Evolutionary conservation across 257 asterid genomes (phyloP).

Genomic region (Jacaranda mimosifolia): DNA sequence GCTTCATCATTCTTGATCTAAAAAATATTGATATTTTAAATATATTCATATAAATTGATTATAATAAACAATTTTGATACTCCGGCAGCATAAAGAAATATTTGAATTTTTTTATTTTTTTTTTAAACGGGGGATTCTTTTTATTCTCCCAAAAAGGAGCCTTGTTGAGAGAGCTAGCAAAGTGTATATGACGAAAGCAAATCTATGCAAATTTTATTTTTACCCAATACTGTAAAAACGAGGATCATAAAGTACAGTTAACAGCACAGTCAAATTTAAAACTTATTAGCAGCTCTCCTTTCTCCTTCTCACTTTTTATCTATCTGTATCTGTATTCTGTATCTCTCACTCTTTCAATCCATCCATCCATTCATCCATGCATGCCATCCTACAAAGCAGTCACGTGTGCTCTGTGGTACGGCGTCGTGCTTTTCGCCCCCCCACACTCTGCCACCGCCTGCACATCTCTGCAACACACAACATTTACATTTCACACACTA

Average conservation of each 20-base stretch:
- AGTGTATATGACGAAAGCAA: conserved; percentile 27
- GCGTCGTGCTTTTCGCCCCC: conserved; percentile 46
- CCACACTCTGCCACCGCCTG: conserved; percentile 35
- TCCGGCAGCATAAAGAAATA: too few species aligned
- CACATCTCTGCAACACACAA: conserved; percentile 36
- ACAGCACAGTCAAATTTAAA: conserved; percentile 18
- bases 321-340: too few species aligned
- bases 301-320: neutral
- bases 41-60: neutral
- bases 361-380: neutral
- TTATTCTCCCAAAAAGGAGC: conserved; percentile 16
- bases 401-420: conserved; percentile 72
- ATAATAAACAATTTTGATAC: neutral
- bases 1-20: too few species aligned
- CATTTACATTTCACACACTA: conserved; percentile 34
- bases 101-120: too few species aligned
- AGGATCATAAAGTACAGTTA: conserved; percentile 41
- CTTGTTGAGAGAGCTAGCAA: neutral
- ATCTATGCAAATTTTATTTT: conserved; percentile 15
- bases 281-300: neutral
- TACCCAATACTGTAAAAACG: conserved; percentile 44
- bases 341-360: neutral
- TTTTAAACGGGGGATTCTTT: conserved; percentile 27
- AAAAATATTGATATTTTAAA: too few species aligned
- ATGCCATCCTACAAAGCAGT: conserved; percentile 34